Base-by-base conservation (phyloP, 805 yeast genomes). In the Schwanniomyces vanrijiae region DNA sequence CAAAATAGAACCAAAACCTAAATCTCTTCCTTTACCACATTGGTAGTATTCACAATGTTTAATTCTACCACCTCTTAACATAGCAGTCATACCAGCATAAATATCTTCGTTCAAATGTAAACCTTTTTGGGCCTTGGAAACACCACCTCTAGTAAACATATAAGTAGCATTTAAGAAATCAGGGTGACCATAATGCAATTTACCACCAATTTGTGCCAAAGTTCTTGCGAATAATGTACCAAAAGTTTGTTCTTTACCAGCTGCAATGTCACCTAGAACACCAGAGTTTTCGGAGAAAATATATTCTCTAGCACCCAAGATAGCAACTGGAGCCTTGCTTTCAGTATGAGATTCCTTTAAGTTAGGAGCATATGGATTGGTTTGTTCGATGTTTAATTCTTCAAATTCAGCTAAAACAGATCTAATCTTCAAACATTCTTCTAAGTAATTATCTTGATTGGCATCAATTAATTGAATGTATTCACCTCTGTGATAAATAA, bases 131-230 rank as follows among this genome's bases (percentile, higher is more conserved):
- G 92, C 90, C 62, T 88, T 88, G 0, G 94, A 87, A 21, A 87
- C 90, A 47, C 95, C 95, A 26, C 95, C 95, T 67, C 95, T 73
- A 1, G 94, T 87, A 3, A 88, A 80, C 91, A 88, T 85, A 61
- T 84, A 88, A 1, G 85, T 71, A 9, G 82, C 78, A 56, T 87
- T 86, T 57, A 88, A 69, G 67, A 88, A 85, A 67, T 88, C 95
- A 28, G 95, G 95, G 62, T 88, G 95, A 6, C 95, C 95, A 69
- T 88, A 88, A 62, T 88, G 95, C 43, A 88, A 74, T 61, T 88
- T 88, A 25, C 91, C 92, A 22, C 92, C 94, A 55, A 87, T 79
- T 60, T 83, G 84, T 2, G 92, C 91, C 62, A 87, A 72, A 1
- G 94, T 86, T 62, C 95, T 79, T 0, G 94, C 89, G 66, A 86